Evolutionary conservation across 1,284 basidiomycete genomes (phyloP).

Genomic region (Apiotrichum mycotoxinovorans): DNA sequence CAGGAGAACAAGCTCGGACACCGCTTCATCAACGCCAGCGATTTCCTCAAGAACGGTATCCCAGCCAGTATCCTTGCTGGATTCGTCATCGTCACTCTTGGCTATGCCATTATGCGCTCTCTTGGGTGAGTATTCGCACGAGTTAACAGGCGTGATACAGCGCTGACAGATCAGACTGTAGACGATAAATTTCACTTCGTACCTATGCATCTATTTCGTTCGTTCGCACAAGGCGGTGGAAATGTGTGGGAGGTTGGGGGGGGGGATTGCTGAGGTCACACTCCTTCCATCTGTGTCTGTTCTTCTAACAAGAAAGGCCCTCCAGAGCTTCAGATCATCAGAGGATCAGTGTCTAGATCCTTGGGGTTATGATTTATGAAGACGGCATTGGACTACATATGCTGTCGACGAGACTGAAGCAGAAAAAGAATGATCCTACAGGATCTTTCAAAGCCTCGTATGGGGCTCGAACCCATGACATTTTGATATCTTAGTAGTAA

Average conservation of each 20-base stretch:
- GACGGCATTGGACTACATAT: not conserved
- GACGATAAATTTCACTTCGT: not conserved
- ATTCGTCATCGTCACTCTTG: conserved; percentile 74
- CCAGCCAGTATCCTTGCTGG: conserved; percentile 85
- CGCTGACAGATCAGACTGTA: not conserved
- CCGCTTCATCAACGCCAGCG: conserved; percentile 74
- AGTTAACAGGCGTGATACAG: no score
- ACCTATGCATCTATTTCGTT: not conserved
- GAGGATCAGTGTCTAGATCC: no score
- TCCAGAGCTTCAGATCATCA: no score
- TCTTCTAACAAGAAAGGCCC: no score
- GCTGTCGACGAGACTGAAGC: no score
- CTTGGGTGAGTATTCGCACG: conserved; percentile 3
- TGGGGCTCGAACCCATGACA: no score
- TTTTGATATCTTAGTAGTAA: not conserved
- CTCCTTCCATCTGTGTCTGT: no score
- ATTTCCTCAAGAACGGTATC: conserved; percentile 91
- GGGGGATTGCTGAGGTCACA: no score
- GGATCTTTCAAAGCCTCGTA: no score
- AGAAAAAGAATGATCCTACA: not conserved
- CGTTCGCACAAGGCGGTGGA: not conserved
- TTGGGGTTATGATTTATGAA: not conserved
- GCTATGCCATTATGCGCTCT: conserved; percentile 60
- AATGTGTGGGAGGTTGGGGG: no score
- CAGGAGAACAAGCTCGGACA: conserved; percentile 95